Evolutionary conservation across 2,329 filamentous ascomycete genomes (phyloP).

Genomic region (Arthroderma sp.): DNA sequence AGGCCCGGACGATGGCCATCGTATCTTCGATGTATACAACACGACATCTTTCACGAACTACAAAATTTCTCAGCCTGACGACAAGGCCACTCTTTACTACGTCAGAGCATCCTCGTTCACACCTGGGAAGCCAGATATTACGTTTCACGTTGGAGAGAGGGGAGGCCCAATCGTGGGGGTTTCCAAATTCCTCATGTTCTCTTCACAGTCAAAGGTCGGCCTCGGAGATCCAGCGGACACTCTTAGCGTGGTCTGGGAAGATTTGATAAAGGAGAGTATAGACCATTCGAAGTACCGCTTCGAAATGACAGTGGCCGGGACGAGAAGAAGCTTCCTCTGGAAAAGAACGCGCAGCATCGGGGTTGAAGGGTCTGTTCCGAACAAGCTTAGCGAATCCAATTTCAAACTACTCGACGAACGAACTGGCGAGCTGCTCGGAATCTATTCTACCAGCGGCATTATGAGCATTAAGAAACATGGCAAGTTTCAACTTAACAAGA

Average conservation of each 20-base stretch:
- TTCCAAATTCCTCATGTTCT: slow-evolving; percentile 26
- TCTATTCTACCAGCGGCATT: slow-evolving; percentile 22
- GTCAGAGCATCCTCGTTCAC: slow-evolving; percentile 22
- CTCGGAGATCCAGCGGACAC: slow-evolving; percentile 21
- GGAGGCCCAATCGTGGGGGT: slow-evolving; percentile 21
- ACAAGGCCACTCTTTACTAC: slow-evolving; percentile 14
- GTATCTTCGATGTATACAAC: slow-evolving; percentile 11
- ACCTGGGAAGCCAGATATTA: slow-evolving; percentile 26
- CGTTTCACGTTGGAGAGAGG: slow-evolving; percentile 23
- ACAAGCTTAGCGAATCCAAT: slow-evolving; percentile 18
- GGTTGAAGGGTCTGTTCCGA: slow-evolving; percentile 18
- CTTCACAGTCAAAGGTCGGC: slow-evolving; percentile 23
- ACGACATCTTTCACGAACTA: slow-evolving; percentile 9
- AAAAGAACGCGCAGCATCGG: slow-evolving; percentile 24
- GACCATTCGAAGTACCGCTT: slow-evolving; percentile 21
- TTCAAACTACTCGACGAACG: slow-evolving; percentile 27
- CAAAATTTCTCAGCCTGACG: slow-evolving; percentile 8
- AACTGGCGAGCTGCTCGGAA: slow-evolving; percentile 20
- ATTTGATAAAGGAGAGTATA: slow-evolving; percentile 19
- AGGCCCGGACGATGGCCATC: background rate
- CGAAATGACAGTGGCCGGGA: slow-evolving; percentile 16
- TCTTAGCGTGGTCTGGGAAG: slow-evolving; percentile 21
- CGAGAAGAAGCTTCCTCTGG: slow-evolving; percentile 21
- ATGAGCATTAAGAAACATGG: slow-evolving; percentile 23
- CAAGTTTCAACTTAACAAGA: slow-evolving; percentile 21